Conservation (phyloP, 768 basidiomycete genomes). For the Pulveroboletus ravenelii region DNA sequence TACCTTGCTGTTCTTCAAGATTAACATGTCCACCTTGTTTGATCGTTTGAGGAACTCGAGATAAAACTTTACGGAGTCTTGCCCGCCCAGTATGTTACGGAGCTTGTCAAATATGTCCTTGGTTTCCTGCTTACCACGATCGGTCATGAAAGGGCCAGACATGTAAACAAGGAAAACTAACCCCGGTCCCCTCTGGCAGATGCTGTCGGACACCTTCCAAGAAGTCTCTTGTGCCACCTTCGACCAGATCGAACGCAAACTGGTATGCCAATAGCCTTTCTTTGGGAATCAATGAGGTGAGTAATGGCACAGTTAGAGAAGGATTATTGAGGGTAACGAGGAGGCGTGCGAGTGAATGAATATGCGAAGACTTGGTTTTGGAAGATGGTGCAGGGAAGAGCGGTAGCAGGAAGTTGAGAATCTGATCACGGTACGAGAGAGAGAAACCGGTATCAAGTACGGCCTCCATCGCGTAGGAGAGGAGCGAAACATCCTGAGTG, state of each 20-base stretch:
- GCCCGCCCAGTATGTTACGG: conserved; percentile 80
- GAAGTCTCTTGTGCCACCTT: conserved; percentile 92
- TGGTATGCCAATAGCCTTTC: conserved; percentile 86
- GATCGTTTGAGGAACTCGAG: conserved; percentile 94
- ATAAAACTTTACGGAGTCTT: conserved; percentile 88
- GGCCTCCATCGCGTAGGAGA: conserved; percentile 90
- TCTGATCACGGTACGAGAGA: conserved; percentile 77
- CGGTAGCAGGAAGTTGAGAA: conserved; percentile 74
- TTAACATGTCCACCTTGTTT: conserved; percentile 87
- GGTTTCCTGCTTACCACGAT: conserved; percentile 41
- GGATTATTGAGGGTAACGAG: conserved; percentile 84
- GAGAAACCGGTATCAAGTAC: conserved; percentile 88
- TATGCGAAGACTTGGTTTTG: conserved; percentile 69
- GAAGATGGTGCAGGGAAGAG: conserved; percentile 76
- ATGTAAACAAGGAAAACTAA: conserved; percentile 28
- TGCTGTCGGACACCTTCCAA: conserved; percentile 68
- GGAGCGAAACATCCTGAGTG: conserved; percentile 69
- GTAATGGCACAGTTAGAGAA: conserved; percentile 68
- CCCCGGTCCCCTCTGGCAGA: conserved; percentile 64
- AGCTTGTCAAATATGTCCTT: conserved; percentile 68
- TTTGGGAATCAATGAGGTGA: conserved; percentile 64
- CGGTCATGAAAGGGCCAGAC: conserved; percentile 4
- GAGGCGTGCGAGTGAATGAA: conserved; percentile 80
- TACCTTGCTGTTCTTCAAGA: conserved; percentile 91
- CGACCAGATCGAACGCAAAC: conserved; percentile 91